Evolutionary conservation across 768 basidiomycete genomes (phyloP), one percentile per base, ranked within the genome.

Genomic region (Leucosporidium yakuticum): DNA sequence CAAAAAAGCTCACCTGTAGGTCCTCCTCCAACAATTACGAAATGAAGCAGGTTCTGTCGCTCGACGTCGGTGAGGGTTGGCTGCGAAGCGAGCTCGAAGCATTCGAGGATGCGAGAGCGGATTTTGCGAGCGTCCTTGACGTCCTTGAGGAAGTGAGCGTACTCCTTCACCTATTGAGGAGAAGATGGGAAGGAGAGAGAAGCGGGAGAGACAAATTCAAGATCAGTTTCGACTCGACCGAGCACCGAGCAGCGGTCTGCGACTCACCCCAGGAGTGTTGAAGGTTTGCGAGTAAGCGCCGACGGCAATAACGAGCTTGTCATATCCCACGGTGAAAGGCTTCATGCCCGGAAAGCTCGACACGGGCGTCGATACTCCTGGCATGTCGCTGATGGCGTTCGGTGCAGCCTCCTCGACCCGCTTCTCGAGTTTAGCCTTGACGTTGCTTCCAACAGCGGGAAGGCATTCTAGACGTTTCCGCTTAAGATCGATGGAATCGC

Each of bases 71-170:
- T 85, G 20, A 90, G 79, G 2, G 83, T 85, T 0, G 91, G 91
- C 72, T 90, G 87, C 73, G 86, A 87, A 4, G 91, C 91, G 74
- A 90, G 88, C 75, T 93, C 91, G 67, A 94, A 90, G 76, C 87
- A 87, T 85, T 69, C 70, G 57, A 74, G 63, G 31, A 73, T 76
- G 0, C 71, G 57, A 0, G 56, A 14, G 4, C 74, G 64, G 34
- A 73, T 77, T 25, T 60, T 63, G 12, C 70, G 59, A 2, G 73
- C 67, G 48, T 74, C 75, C 50, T 84, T 83, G 62, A 90, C 85
- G 67, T 90, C 86, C 77, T 91, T 91, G 25, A 92, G 78, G 77
- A 94, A 91, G 75, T 88, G 84, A 0, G 87, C 88, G 71, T 90
- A 82, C 73, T 91, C 85, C 77, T 91, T 89, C 11, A 53, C 39